Evolutionary conservation across 768 basidiomycete genomes (phyloP).

Genomic region (Cystofilobasidium ferigula): DNA sequence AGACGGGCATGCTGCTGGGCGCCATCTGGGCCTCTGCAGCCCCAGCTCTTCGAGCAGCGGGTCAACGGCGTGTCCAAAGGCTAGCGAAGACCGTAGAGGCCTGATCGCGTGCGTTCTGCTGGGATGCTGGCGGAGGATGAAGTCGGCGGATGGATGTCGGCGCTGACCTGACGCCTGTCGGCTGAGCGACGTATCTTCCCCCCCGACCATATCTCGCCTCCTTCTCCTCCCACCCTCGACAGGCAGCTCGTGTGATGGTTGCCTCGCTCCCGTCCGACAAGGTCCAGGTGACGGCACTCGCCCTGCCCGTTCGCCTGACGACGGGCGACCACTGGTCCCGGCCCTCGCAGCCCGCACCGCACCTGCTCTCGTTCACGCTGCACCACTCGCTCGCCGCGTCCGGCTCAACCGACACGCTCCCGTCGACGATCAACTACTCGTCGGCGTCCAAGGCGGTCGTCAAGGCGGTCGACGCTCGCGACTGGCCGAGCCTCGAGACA

Average conservation of each 20-base stretch:
- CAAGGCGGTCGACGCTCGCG: background rate
- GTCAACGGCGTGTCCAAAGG: too few species aligned
- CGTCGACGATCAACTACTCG: slow-evolving; percentile 24
- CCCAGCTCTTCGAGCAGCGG: too few species aligned
- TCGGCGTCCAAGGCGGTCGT: slow-evolving; percentile 16
- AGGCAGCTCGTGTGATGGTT: background rate
- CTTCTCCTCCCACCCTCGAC: too few species aligned
- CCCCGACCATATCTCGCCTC: too few species aligned
- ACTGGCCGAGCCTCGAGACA: slow-evolving; percentile 16
- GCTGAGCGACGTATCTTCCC: too few species aligned
- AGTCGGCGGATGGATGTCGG: too few species aligned
- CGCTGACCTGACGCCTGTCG: too few species aligned
- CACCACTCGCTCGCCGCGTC: slow-evolving; percentile 4
- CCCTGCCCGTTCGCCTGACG: slow-evolving; percentile 4
- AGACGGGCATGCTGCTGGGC: too few species aligned
- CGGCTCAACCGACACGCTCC: slow-evolving; percentile 18
- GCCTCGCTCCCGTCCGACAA: slow-evolving; percentile 16
- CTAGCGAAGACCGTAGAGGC: too few species aligned
- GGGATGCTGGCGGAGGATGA: too few species aligned
- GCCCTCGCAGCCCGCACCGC: slow-evolving; percentile 7
- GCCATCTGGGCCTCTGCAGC: too few species aligned
- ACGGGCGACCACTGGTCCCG: slow-evolving; percentile 25
- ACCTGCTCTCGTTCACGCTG: slow-evolving; percentile 15
- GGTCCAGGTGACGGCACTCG: slow-evolving; percentile 21
- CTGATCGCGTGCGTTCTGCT: too few species aligned